Evolutionary conservation across 768 basidiomycete genomes (phyloP).

Genomic region (Termitomyces sp.): DNA sequence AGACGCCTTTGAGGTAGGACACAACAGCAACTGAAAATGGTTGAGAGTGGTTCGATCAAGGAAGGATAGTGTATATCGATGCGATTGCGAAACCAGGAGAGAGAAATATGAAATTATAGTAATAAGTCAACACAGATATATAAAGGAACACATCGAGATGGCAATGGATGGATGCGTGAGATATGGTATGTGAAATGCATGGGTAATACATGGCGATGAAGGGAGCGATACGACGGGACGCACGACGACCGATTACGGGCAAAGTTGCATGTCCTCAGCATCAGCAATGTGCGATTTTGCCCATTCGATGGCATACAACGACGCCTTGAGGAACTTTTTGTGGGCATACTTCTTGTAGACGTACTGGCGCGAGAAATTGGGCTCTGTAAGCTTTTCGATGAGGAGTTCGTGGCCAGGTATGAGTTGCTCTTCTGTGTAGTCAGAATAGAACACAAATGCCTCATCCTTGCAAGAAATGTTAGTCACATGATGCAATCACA

Average conservation of each 20-base stretch:
- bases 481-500: slow-evolving; percentile 29
- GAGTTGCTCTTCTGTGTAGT: slow-evolving; percentile 86
- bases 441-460: slow-evolving; percentile 88
- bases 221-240: slow-evolving; percentile 16
- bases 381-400: slow-evolving; percentile 75
- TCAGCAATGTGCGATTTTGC: slow-evolving; percentile 45
- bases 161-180: slow-evolving; percentile 5
- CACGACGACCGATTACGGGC: slow-evolving; percentile 26
- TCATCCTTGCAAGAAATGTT: slow-evolving; percentile 57
- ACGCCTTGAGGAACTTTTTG: slow-evolving; percentile 97
- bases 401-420: slow-evolving; percentile 75
- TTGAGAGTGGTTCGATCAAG: slow-evolving; percentile 1
- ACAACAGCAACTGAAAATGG: slow-evolving; percentile 28
- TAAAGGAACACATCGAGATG: slow-evolving; percentile 16
- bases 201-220: slow-evolving; percentile 13
- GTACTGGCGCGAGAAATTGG: slow-evolving; percentile 77
- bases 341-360: slow-evolving; percentile 95
- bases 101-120: slow-evolving; percentile 12
- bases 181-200: slow-evolving; percentile 9
- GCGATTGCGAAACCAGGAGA: slow-evolving; percentile 12
- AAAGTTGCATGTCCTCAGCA: slow-evolving; percentile 41
- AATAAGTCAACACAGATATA: slow-evolving; percentile 17
- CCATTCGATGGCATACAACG: slow-evolving; percentile 72
- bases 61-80: slow-evolving; percentile 15
- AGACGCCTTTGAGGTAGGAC: slow-evolving; percentile 20